Conservation (phyloP, 2,329 filamentous ascomycete genomes). For the Dendryphion nanum region DNA sequence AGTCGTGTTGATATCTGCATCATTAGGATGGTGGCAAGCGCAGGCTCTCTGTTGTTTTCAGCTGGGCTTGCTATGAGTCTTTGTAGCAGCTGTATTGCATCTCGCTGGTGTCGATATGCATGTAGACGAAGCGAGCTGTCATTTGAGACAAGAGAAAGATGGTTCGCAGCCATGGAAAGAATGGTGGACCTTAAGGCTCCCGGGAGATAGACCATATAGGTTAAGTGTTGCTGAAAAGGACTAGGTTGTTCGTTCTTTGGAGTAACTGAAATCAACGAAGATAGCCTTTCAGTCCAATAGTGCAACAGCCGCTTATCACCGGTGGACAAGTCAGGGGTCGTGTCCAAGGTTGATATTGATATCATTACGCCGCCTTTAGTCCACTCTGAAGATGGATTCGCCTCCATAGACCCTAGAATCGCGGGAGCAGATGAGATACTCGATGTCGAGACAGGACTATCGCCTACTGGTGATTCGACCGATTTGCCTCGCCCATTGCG, state of each 20-base stretch:
- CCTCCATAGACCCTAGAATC: slow-evolving; percentile 2
- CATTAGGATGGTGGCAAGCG: slow-evolving; percentile 32
- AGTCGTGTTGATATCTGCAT: slow-evolving; percentile 33
- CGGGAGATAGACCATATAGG: slow-evolving; percentile 24
- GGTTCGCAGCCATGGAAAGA: slow-evolving; percentile 32
- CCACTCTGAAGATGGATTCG: slow-evolving; percentile 1
- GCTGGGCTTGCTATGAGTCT: slow-evolving; percentile 21
- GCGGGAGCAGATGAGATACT: slow-evolving; percentile 15
- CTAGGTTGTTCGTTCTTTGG: slow-evolving; percentile 16
- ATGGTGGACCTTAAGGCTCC: slow-evolving; percentile 28
- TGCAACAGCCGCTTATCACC: slow-evolving; percentile 23
- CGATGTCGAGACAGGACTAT: slow-evolving; percentile 14
- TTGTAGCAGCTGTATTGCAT: slow-evolving; percentile 27
- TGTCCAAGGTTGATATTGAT: neutral
- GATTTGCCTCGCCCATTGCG: neutral
- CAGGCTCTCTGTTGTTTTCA: slow-evolving; percentile 17
- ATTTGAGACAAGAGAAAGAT: slow-evolving; percentile 21
- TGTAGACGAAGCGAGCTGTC: slow-evolving; percentile 19
- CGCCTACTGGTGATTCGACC: neutral
- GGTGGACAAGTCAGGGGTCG: slow-evolving; percentile 12
- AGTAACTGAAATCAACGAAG: slow-evolving; percentile 22
- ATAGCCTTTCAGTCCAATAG: slow-evolving; percentile 27
- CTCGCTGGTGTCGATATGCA: slow-evolving; percentile 26
- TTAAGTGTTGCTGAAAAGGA: slow-evolving; percentile 28
- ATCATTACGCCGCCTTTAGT: slow-evolving; percentile 2